A percentile compares a stretch with the other conserved stretches of the same genome.
Evolutionary conservation across 768 basidiomycete genomes (phyloP).

Genomic region (Mycena galericulata): DNA sequence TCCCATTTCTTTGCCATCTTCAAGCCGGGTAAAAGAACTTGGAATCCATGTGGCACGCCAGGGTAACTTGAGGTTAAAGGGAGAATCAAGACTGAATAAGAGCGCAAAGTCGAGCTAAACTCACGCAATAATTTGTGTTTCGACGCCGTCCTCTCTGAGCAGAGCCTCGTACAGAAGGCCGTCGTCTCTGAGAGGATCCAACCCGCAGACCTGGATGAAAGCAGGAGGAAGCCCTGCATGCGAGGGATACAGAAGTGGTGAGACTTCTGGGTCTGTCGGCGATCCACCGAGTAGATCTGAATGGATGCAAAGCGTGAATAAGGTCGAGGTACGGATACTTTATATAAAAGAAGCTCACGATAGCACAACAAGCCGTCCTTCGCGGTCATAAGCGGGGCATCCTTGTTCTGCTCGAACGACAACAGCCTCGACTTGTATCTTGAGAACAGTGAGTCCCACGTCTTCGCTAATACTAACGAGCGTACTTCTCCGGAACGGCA

Average conservation of each 20-base stretch:
- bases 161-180: constrained; percentile 15
- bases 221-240: constrained; percentile 29
- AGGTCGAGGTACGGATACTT: not conserved
- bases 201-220: constrained; percentile 26
- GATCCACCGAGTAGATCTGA: constrained; percentile 12
- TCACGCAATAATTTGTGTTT: constrained; percentile 16
- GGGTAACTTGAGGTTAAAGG: constrained; percentile 19
- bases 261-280: constrained; percentile 25
- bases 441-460: not conserved
- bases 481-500: constrained; percentile 22
- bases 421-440: constrained; percentile 24
- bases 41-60: constrained; percentile 30
- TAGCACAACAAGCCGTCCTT: not conserved
- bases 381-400: not conserved
- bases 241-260: constrained; percentile 28
- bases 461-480: not conserved
- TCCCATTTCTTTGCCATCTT: no score
- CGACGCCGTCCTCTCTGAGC: constrained; percentile 23
- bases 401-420: constrained; percentile 26
- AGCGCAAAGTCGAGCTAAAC: not conserved
- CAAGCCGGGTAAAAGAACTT: no score
- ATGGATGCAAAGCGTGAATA: not conserved
- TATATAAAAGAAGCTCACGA: not conserved
- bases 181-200: constrained; percentile 32
- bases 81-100: not conserved